phyloP scores from a whole-genome alignment of 371 early-diverging fungal species.

The Dichotomocladium elegans region DNA sequence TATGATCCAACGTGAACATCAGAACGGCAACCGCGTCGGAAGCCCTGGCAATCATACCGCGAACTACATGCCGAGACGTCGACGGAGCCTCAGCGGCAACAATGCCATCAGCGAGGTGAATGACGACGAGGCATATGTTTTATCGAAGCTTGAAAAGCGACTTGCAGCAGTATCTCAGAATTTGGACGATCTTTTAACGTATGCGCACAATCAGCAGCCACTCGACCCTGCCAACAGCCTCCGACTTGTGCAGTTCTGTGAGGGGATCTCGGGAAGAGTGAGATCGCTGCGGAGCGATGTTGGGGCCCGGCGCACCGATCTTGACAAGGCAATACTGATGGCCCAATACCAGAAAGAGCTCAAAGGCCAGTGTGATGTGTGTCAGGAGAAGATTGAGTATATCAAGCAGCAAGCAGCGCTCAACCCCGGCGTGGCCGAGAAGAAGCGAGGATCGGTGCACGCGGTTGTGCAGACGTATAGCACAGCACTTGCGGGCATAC shows the following conservation, averaged over 20 bases:
- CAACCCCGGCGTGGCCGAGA: slow-evolving; percentile 31
- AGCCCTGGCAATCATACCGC: background rate
- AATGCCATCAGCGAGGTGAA: background rate
- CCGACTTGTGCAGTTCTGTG: slow-evolving; percentile 12
- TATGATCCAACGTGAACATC: slow-evolving; percentile 1
- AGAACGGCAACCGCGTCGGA: too few relatives aligned
- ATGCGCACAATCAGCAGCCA: background rate
- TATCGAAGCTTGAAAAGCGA: background rate
- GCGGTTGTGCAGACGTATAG: slow-evolving; percentile 28
- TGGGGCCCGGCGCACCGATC: slow-evolving; percentile 20
- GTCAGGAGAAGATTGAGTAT: slow-evolving; percentile 38
- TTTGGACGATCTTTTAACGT: background rate
- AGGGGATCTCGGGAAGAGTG: slow-evolving; percentile 3
- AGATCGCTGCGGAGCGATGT: background rate
- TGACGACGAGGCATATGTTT: background rate
- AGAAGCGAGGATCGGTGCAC: slow-evolving; percentile 28
- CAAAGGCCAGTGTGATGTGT: slow-evolving; percentile 16
- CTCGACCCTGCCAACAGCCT: slow-evolving; percentile 9
- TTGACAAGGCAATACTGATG: slow-evolving; percentile 19
- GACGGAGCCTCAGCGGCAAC: too few relatives aligned
- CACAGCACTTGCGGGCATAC: slow-evolving; percentile 23
- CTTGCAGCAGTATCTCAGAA: background rate
- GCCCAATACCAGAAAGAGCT: slow-evolving; percentile 15
- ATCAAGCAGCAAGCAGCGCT: slow-evolving; percentile 33
- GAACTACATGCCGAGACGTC: too few relatives aligned